Conservation (phyloP, 371 early-diverging fungal species). For the Coemansia linderi region DNA sequence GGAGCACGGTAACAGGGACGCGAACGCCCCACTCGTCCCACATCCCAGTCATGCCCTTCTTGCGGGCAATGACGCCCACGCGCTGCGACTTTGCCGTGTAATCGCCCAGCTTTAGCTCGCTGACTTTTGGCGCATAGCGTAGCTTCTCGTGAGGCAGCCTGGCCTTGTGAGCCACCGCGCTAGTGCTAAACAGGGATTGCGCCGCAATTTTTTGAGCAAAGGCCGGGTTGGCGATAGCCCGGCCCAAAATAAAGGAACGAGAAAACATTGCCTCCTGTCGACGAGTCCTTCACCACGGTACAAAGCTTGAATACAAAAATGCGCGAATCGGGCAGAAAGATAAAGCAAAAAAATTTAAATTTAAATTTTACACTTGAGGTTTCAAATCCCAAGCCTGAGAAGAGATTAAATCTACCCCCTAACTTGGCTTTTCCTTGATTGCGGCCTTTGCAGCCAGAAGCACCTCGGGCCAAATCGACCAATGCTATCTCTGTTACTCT, state of each 20-base stretch:
- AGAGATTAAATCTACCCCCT: constrained; percentile 1
- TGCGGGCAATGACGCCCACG: constrained; percentile 81
- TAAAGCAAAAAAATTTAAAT: neutral
- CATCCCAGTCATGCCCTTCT: constrained; percentile 91
- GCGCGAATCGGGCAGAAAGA: neutral
- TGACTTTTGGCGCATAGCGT: constrained; percentile 31
- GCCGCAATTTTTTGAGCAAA: neutral
- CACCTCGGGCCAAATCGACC: no score
- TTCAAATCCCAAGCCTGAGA: neutral
- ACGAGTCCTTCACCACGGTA: neutral
- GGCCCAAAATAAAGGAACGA: neutral
- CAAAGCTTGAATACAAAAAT: neutral
- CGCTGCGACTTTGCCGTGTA: constrained; percentile 52
- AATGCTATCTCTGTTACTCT: no score
- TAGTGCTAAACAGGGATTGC: constrained; percentile 28
- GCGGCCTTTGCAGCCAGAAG: neutral
- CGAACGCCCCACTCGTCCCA: constrained; percentile 93
- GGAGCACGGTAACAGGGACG: constrained; percentile 90
- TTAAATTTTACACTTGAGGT: neutral
- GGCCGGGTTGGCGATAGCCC: neutral
- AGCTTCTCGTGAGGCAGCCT: constrained; percentile 44
- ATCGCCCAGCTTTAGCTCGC: constrained; percentile 30
- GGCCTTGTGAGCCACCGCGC: constrained; percentile 13
- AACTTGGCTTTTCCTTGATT: neutral
- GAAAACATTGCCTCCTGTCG: constrained; percentile 19